These are phyloP conservation scores for Mrakia blollopis DNA, from an alignment of 768 basidiomycete genomes.

Conservation along the genomic window DNA sequence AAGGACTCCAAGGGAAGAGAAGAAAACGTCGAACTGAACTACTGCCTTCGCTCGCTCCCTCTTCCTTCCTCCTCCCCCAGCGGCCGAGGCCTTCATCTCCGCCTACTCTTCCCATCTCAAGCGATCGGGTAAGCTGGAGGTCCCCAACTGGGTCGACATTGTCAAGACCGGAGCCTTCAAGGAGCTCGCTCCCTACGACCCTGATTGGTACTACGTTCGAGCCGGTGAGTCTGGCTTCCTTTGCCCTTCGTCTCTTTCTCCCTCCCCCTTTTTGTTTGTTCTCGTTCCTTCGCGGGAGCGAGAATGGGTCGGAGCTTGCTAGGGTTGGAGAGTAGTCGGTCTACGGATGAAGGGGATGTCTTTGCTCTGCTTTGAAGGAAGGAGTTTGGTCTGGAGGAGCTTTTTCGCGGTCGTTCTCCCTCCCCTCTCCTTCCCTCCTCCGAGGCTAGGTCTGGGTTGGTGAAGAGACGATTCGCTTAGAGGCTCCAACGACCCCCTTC, in stretches of 20 bases:
- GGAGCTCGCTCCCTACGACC: slow-evolving; percentile 97
- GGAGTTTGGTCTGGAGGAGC: not conserved
- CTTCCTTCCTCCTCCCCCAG: slow-evolving; percentile 47
- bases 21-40: slow-evolving; percentile 1
- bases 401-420: not conserved
- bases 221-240: slow-evolving; percentile 63
- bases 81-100: slow-evolving; percentile 82
- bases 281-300: slow-evolving; percentile 2
- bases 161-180: slow-evolving; percentile 98
- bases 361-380: not conserved
- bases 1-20: not conserved
- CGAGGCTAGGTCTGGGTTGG: not conserved
- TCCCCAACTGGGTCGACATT: slow-evolving; percentile 95
- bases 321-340: not conserved
- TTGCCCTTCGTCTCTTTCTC: not conserved
- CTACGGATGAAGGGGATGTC: not conserved
- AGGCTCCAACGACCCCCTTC: slow-evolving; percentile 1
- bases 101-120: slow-evolving; percentile 96
- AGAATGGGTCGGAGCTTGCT: slow-evolving; percentile 23
- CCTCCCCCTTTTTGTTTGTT: not conserved
- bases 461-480: not conserved
- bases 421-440: too few species aligned
- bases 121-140: slow-evolving; percentile 97
- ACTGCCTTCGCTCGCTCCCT: slow-evolving; percentile 10
- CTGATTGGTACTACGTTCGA: slow-evolving; percentile 99